Evolutionary conservation across 1,284 basidiomycete species (phyloP), one percentile per base, ranked within the genome.

Genomic region (Ustilago vetiveriae): DNA sequence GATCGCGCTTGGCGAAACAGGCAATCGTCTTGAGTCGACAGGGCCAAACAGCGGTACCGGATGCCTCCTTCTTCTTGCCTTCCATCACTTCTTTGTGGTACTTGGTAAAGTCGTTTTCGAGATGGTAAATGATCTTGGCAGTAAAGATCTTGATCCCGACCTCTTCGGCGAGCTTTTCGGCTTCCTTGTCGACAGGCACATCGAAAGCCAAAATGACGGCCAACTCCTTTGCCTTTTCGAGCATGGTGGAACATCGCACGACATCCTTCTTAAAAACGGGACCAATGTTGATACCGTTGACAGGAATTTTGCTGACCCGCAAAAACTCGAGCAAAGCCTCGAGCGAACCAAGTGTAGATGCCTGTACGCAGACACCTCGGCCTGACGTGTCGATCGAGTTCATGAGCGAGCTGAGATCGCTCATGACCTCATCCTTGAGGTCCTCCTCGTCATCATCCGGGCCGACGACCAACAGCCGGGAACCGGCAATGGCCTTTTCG

Each of bases 401-500:
- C 66, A 94, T 86, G 48, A 99, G 85, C 17, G 90, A 89, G 17
- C 93, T 94, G 39, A 99, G 86, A 82, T 98, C 96, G 33, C 91
- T 90, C 94, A 98, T 98, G 76, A 97, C 89, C 83, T 97, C 92
- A 59, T 97, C 94, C 82, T 89, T 90, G 51, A 97, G 84, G 42
- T 94, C 92, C 57, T 97, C 95, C 81, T 97, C 95, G 73, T 98
- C 94, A 75, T 98, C 94, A 77, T 97, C 93, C 50, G 92, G 91
- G 14, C 92, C 90, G 54, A 90, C 88, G 35, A 98, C 92, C 40
- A 98, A 88, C 59, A 99, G 85, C 14, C 94, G 89, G 40, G 95
- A 98, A 81, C 96, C 96, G 58, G 95, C 94, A 68, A 98, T 96
- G n/a, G 96, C 95, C 84, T 98, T 98, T 79, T 98, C 96, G 26